phyloP scores from a whole-genome alignment of 2,329 filamentous ascomycete species.

The Trichoderma brevicompactum region DNA sequence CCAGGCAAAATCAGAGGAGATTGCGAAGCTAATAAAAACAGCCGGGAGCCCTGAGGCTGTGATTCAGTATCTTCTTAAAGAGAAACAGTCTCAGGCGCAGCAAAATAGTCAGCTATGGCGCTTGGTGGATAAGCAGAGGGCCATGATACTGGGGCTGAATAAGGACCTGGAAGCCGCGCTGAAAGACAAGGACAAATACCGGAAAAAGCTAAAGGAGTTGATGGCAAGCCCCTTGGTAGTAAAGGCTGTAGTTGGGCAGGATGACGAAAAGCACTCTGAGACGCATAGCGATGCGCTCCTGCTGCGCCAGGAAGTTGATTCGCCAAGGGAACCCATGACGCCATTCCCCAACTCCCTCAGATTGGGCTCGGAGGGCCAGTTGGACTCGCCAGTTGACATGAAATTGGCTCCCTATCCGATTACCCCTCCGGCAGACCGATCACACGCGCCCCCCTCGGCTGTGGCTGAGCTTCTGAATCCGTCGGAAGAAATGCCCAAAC shows the following conservation, averaged over 20 bases:
- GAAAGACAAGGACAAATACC: conserved; percentile 94
- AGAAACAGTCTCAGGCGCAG: conserved; percentile 84
- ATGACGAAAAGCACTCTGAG: conserved; percentile 28
- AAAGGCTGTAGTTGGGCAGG: conserved; percentile 34
- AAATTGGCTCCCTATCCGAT: conserved; percentile 66
- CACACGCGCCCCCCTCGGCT: conserved; percentile 46
- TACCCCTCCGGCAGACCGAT: conserved; percentile 62
- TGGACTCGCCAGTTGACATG: conserved; percentile 63
- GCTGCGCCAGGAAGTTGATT: conserved; percentile 36
- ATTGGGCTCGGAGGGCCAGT: conserved; percentile 55
- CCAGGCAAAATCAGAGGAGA: conserved; percentile 69
- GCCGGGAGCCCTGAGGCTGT: conserved; percentile 89
- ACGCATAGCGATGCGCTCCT: conserved; percentile 28
- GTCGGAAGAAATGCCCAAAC: conserved; percentile 61
- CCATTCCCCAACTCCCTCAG: conserved; percentile 52
- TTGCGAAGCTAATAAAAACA: conserved; percentile 76
- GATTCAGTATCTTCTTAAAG: conserved; percentile 84
- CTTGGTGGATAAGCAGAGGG: conserved; percentile 91
- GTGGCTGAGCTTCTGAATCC: conserved; percentile 60
- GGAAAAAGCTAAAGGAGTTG: conserved; percentile 84
- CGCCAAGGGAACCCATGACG: conserved; percentile 23
- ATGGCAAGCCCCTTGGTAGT: conserved; percentile 49
- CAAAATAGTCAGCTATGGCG: conserved; percentile 96
- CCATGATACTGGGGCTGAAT: conserved; percentile 91
- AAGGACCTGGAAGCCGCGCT: conserved; percentile 89